Evolutionary conservation across 345 rosid species (phyloP).

Genomic region (Hevea brasiliensis): DNA sequence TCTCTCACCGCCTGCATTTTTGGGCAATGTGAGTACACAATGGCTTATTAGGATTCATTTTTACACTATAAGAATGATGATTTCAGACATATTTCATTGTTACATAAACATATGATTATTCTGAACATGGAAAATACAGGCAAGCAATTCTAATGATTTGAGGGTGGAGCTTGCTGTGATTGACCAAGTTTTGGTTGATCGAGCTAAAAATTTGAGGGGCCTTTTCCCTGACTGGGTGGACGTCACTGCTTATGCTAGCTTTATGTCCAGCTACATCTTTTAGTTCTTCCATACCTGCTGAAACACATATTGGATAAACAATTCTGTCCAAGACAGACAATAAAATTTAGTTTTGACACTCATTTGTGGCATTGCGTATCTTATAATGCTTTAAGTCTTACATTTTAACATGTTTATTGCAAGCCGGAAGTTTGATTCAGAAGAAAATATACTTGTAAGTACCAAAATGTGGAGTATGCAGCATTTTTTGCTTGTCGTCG

Average conservation of each 20-base stretch:
- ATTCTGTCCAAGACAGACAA: neutral
- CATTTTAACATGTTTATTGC: too few species aligned
- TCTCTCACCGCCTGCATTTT: neutral
- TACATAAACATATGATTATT: neutral
- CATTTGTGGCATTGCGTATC: neutral
- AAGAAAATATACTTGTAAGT: too few species aligned
- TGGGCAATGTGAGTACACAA: too few species aligned
- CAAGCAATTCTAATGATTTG: constrained; percentile 46
- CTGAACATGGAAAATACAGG: constrained; percentile 37
- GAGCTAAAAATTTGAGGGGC: constrained; percentile 57
- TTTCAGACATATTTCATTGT: neutral
- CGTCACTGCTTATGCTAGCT: constrained; percentile 66
- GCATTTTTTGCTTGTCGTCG: too few species aligned
- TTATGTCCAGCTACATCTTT: constrained; percentile 66
- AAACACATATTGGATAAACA: neutral
- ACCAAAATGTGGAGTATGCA: too few species aligned
- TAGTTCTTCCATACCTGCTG: constrained; percentile 17
- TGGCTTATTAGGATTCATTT: neutral
- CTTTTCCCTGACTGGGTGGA: constrained; percentile 89
- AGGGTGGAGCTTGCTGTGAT: constrained; percentile 78
- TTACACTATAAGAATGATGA: neutral
- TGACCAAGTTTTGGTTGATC: constrained; percentile 68
- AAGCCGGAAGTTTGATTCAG: neutral
- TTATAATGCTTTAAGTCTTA: too few species aligned
- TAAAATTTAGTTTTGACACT: neutral